A percentile compares a stretch with the other conserved stretches of the same genome.
Evolutionary conservation across 306 rosid species (phyloP).

Genomic region (Rubus parviflorus): DNA sequence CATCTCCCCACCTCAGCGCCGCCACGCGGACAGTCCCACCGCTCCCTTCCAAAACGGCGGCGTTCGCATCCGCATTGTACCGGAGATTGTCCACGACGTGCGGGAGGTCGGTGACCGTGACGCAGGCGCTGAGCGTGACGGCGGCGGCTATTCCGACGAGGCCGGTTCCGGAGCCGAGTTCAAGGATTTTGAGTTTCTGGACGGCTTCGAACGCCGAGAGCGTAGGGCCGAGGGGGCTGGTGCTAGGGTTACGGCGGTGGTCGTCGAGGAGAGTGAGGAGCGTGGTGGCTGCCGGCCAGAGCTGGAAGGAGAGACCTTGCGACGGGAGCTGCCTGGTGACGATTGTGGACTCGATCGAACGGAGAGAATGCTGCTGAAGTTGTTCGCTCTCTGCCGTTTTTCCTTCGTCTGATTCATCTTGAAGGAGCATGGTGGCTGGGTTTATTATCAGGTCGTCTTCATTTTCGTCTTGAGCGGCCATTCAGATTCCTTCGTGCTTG

Average conservation of each 20-base stretch:
- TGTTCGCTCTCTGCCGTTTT: constrained; percentile 22
- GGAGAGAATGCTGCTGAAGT: constrained; percentile 47
- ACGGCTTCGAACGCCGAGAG: constrained; percentile 25
- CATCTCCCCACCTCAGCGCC: constrained; percentile 75
- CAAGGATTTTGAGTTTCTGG: constrained; percentile 47
- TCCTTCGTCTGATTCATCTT: constrained; percentile 10
- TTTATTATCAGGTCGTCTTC: constrained; percentile 34
- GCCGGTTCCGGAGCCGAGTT: constrained; percentile 96
- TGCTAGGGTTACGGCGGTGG: constrained; percentile 44
- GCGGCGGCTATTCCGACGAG: constrained; percentile 89
- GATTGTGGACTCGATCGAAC: constrained; percentile 55
- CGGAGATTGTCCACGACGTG: constrained; percentile 67
- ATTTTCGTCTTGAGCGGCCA: constrained; percentile 37
- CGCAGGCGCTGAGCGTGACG: constrained; percentile 55
- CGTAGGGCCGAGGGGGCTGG: constrained; percentile 57
- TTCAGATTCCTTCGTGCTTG: not conserved
- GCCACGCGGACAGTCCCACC: constrained; percentile 61
- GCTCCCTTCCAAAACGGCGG: constrained; percentile 34
- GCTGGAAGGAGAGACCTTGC: constrained; percentile 87
- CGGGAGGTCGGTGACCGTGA: constrained; percentile 83
- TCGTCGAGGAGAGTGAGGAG: constrained; percentile 78
- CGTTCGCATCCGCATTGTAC: constrained; percentile 69
- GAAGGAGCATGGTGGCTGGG: constrained; percentile 36
- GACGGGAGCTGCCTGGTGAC: constrained; percentile 77
- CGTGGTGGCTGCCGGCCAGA: constrained; percentile 94